Conservation (phyloP, 2,329 filamentous ascomycete genomes). For the Curvularia spicifera region DNA sequence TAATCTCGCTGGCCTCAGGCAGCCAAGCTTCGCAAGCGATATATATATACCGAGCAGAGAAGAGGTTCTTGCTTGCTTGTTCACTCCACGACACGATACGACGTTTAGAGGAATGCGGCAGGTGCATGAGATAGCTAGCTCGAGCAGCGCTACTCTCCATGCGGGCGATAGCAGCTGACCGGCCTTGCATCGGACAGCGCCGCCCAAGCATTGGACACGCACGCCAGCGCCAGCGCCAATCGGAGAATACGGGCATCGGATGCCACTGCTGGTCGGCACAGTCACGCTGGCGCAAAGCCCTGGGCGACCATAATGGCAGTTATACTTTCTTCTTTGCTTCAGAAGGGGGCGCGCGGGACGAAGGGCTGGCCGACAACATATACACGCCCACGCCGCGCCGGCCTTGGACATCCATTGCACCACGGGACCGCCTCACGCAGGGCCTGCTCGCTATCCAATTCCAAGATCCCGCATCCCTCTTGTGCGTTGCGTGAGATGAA, state of each 20-base stretch:
- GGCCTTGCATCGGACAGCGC: constrained; percentile 15
- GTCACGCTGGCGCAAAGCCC: not conserved
- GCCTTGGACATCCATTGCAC: not conserved
- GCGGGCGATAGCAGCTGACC: constrained; percentile 17
- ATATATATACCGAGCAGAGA: not conserved
- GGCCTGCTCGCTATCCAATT: not conserved
- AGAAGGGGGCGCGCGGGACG: not conserved
- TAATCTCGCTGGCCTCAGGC: not conserved
- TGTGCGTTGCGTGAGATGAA: not conserved
- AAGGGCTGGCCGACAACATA: not conserved
- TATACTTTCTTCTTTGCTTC: constrained; percentile 13
- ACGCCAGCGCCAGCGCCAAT: constrained; percentile 14
- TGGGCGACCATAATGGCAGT: not conserved
- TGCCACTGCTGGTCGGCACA: constrained; percentile 3
- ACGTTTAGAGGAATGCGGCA: constrained; percentile 11
- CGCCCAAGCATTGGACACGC: constrained; percentile 10
- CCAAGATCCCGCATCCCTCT: not conserved
- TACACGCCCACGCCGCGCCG: not conserved
- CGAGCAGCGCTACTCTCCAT: constrained; percentile 1
- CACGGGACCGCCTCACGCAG: not conserved
- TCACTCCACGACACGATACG: not conserved
- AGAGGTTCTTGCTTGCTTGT: constrained; percentile 5
- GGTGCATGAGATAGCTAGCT: constrained; percentile 20
- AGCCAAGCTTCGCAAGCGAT: constrained; percentile 1
- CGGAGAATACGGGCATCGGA: constrained; percentile 9